Percentiles rank a stretch among this genome's conserved stretches.
Conservation (phyloP, 2,329 filamentous ascomycete species). For the Thermothelomyces thermophilus region DNA sequence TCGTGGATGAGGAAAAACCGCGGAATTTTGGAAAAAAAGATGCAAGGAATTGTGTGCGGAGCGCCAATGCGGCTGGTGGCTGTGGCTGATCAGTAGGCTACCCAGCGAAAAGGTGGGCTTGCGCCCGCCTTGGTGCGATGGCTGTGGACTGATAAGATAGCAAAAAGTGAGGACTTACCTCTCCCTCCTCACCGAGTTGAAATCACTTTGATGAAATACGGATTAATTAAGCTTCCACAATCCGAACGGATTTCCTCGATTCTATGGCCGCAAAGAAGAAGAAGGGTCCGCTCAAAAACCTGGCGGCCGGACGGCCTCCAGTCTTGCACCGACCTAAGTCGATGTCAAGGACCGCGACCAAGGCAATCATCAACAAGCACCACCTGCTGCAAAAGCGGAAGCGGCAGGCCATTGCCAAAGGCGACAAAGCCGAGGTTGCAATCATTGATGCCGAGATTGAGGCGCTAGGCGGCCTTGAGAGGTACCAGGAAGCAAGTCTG, state of each 20-base stretch:
- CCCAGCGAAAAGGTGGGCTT: too few species aligned
- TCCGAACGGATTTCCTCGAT: neutral
- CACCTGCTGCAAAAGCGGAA: conserved; percentile 59
- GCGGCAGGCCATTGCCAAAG: conserved; percentile 47
- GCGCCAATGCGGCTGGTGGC: conserved; percentile 17
- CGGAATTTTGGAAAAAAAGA: conserved; percentile 14
- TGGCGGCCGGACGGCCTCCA: conserved; percentile 51
- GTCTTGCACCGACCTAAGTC: conserved; percentile 46
- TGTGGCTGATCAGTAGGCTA: conserved; percentile 14
- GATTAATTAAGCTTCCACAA: too few species aligned
- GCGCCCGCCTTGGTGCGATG: too few species aligned
- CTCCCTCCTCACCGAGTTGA: neutral
- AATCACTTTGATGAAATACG: too few species aligned
- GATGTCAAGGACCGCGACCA: conserved; percentile 59
- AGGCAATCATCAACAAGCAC: conserved; percentile 57
- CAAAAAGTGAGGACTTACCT: neutral
- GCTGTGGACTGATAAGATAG: conserved; percentile 16
- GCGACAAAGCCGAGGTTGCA: conserved; percentile 43
- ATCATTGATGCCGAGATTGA: conserved; percentile 47
- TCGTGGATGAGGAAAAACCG: conserved; percentile 20
- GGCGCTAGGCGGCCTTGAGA: conserved; percentile 53
- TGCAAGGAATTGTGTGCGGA: conserved; percentile 23
- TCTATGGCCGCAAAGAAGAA: conserved; percentile 43
- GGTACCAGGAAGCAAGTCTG: conserved; percentile 62
- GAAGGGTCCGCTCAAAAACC: conserved; percentile 35